Conservation (phyloP, 139 green algal genomes). For the Ettlia oleoabundans region DNA sequence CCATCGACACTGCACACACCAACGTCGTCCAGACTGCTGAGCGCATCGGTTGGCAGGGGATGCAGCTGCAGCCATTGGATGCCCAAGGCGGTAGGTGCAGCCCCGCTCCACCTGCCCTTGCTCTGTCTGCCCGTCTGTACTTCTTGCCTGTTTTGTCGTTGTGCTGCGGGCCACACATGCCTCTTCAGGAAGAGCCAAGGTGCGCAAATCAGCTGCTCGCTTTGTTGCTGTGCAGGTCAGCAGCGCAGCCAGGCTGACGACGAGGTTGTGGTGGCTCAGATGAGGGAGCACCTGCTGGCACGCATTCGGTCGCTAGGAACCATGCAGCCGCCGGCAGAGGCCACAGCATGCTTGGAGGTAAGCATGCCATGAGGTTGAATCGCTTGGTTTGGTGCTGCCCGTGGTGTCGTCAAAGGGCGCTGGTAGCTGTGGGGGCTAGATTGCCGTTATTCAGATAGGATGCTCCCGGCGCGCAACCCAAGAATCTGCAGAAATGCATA, state of each 20-base stretch:
- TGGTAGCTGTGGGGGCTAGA: no score
- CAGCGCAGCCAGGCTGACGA: constrained; percentile 31
- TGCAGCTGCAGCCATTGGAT: constrained; percentile 51
- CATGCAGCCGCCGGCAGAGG: constrained; percentile 32
- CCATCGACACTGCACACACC: constrained; percentile 48
- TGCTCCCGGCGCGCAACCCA: no score
- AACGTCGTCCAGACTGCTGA: constrained; percentile 46
- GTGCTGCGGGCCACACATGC: no score
- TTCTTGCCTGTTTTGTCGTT: no score
- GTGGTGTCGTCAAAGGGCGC: no score
- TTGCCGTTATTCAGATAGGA: no score
- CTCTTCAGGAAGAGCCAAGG: no score
- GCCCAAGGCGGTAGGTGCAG: neutral
- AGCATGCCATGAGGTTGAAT: neutral
- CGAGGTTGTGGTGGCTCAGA: constrained; percentile 21
- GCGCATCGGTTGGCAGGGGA: constrained; percentile 30
- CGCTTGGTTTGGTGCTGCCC: no score
- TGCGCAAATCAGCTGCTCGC: no score
- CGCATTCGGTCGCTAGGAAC: constrained; percentile 15
- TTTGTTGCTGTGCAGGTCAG: neutral
- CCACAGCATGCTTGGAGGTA: constrained; percentile 25
- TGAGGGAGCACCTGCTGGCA: constrained; percentile 32
- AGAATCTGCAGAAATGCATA: neutral
- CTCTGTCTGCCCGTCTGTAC: neutral
- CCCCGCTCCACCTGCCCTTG: neutral